Conservation (phyloP, 805 yeast genomes). For the Candida silvicultrix region DNA sequence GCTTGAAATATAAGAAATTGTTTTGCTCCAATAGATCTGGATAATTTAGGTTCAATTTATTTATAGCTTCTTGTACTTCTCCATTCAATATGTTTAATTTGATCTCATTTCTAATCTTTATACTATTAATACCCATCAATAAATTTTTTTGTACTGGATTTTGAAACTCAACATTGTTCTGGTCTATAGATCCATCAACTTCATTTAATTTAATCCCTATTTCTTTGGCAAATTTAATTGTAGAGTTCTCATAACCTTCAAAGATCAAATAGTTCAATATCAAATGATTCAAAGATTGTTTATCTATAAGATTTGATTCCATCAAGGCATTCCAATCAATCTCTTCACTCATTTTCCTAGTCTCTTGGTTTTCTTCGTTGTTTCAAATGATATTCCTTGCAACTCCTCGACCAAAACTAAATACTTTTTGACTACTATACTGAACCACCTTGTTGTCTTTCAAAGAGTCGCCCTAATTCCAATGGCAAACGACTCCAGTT, state of each 20-base stretch:
- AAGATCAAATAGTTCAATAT: slow-evolving; percentile 69
- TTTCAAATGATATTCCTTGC: too few relatives aligned
- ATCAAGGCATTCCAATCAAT: background rate
- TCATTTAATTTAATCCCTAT: slow-evolving; percentile 24
- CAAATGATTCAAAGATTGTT: slow-evolving; percentile 24
- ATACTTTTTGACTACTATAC: background rate
- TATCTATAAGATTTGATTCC: background rate
- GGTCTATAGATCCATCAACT: slow-evolving; percentile 6
- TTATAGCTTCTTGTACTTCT: slow-evolving; percentile 51
- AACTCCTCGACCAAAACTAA: too few relatives aligned
- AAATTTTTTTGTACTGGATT: slow-evolving; percentile 3
- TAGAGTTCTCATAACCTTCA: slow-evolving; percentile 73
- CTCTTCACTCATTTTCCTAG: background rate
- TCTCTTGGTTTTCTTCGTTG: too few relatives aligned
- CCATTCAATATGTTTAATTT: slow-evolving; percentile 52
- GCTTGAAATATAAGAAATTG: slow-evolving; percentile 61
- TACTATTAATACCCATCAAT: slow-evolving; percentile 40
- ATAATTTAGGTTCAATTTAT: slow-evolving; percentile 47
- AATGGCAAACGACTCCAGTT: background rate
- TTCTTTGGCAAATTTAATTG: slow-evolving; percentile 30
- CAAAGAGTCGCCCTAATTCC: too few relatives aligned
- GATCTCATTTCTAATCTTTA: slow-evolving; percentile 45
- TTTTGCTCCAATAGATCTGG: slow-evolving; percentile 63
- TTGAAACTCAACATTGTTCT: too few relatives aligned
- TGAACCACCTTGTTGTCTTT: too few relatives aligned